Percentiles rank a stretch among this genome's conserved stretches.
phyloP scores from a whole-genome alignment of 805 yeast genomes.

The Spathaspora passalidarum region DNA sequence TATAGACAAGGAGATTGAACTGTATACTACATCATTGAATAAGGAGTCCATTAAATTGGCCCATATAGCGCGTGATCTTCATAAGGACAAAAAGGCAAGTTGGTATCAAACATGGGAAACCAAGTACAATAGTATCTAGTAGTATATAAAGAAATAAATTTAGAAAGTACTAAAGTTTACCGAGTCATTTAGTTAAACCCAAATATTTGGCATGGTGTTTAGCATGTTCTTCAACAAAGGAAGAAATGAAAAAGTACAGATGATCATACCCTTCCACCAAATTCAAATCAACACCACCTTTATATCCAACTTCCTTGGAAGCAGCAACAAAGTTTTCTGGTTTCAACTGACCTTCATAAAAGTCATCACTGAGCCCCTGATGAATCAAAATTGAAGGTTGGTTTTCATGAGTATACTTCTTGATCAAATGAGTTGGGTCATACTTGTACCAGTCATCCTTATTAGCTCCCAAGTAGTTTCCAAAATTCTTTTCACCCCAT shows the following conservation, averaged over 20 bases:
- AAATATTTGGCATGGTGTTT: constrained; percentile 77
- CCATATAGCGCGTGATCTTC: constrained; percentile 42
- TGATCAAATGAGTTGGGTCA: constrained; percentile 81
- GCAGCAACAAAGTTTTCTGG: constrained; percentile 71
- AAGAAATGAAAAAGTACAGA: constrained; percentile 78
- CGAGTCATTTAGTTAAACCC: constrained; percentile 21
- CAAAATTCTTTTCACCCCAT: constrained; percentile 89
- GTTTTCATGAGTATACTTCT: constrained; percentile 48
- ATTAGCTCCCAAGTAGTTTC: constrained; percentile 69
- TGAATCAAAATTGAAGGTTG: constrained; percentile 71
- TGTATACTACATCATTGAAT: constrained; percentile 20
- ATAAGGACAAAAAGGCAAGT: constrained; percentile 53
- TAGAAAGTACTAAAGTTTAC: constrained; percentile 1
- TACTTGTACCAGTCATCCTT: constrained; percentile 65
- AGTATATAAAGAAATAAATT: neutral
- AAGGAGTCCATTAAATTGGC: constrained; percentile 29
- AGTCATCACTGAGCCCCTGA: constrained; percentile 77
- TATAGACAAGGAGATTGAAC: constrained; percentile 33
- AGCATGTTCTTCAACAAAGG: constrained; percentile 81
- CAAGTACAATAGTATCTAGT: constrained; percentile 31
- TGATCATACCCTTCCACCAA: constrained; percentile 87
- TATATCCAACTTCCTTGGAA: constrained; percentile 54
- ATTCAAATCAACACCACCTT: constrained; percentile 56
- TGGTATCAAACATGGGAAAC: constrained; percentile 57
- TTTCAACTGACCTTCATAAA: constrained; percentile 65